Evolutionary conservation across 2,329 filamentous ascomycete genomes (phyloP).

Genomic region (Zasmidium citrigriseum): DNA sequence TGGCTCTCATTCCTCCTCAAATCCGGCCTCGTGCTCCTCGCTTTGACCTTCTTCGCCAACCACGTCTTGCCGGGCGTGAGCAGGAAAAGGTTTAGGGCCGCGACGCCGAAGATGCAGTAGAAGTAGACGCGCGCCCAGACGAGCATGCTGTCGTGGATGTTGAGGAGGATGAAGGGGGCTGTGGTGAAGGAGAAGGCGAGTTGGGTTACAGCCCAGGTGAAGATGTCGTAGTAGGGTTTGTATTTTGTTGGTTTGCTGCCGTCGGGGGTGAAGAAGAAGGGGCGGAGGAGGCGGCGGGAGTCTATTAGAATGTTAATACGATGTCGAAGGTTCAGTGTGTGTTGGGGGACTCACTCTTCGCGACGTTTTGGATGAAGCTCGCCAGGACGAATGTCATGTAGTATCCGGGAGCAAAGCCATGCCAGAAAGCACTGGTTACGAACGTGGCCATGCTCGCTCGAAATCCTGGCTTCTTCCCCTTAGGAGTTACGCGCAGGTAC

Average conservation of each 20-base stretch:
- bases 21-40: slow-evolving; percentile 31
- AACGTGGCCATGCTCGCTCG: slow-evolving; percentile 93
- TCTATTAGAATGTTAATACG: slow-evolving; percentile 54
- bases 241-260: slow-evolving; percentile 66
- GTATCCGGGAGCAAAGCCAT: slow-evolving; percentile 96
- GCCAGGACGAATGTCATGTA: slow-evolving; percentile 89
- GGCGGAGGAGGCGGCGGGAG: slow-evolving; percentile 82
- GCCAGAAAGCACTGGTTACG: slow-evolving; percentile 92
- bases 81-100: slow-evolving; percentile 71
- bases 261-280: slow-evolving; percentile 84
- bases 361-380: slow-evolving; percentile 86
- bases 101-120: slow-evolving; percentile 73
- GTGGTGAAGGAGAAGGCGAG: slow-evolving; percentile 80
- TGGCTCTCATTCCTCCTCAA: slow-evolving; percentile 31
- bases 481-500: slow-evolving; percentile 91
- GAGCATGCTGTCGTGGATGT: slow-evolving; percentile 66
- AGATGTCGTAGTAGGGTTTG: slow-evolving; percentile 85
- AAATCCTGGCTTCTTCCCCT: slow-evolving; percentile 95
- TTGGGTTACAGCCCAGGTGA: slow-evolving; percentile 75
- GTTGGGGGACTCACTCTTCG: slow-evolving; percentile 72
- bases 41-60: slow-evolving; percentile 40
- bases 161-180: slow-evolving; percentile 81
- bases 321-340: background rate
- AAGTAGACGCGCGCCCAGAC: slow-evolving; percentile 89
- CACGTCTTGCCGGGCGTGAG: slow-evolving; percentile 70